Base-by-base conservation (phyloP, 495 filamentous ascomycete species). In the Penicillium chermesinum region DNA sequence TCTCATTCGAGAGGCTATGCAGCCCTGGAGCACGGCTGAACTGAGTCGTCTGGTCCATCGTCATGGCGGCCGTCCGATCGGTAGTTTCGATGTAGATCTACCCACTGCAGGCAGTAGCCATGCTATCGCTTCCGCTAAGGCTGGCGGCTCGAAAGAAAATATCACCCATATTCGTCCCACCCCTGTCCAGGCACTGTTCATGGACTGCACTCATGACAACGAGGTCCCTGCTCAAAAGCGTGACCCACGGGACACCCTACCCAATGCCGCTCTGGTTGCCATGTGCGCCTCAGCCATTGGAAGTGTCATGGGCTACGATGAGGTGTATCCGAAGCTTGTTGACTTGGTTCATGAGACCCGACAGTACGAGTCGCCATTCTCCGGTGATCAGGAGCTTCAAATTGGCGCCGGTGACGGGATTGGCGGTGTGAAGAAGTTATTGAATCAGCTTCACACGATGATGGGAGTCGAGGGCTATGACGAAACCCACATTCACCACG, bases 141-240 rank as follows among this genome's bases (percentile, higher is more conserved):
- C 53, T 49, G 77, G 79, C 25, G 58, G 59, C 15, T 55, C 57
- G 2, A 62, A 71, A 22, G 84, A 89, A 59, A 74, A 80, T 19
- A 76, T 91, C 35, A 84, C 82, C 37, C 81, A 74, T 41, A 89
- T 96, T 62, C 86, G 84, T 30, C 80, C 83, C 17, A 85, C 81
- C 9, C 88, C 89, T 0, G 87, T 96, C 0, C 90, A 95, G 41
- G 94, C 93, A 2, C 72, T 99, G 1, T 97, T 99, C 66, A 96
- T 96, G 89, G 94, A 99, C 59, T 99, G 94, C 63, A 99, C 94
- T 1, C 94, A 99, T 64, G 94, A 99, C 68, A 99, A 99, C 59
- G 93, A 97, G 66, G 81, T 88, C 7, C 94, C 94, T 6, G 87
- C 91, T 1, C 93, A 99, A 67, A 96, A 97, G 67, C 81, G 94